phyloP scores from a whole-genome alignment of 768 basidiomycete genomes.

The Rhodotorula graminis region DNA sequence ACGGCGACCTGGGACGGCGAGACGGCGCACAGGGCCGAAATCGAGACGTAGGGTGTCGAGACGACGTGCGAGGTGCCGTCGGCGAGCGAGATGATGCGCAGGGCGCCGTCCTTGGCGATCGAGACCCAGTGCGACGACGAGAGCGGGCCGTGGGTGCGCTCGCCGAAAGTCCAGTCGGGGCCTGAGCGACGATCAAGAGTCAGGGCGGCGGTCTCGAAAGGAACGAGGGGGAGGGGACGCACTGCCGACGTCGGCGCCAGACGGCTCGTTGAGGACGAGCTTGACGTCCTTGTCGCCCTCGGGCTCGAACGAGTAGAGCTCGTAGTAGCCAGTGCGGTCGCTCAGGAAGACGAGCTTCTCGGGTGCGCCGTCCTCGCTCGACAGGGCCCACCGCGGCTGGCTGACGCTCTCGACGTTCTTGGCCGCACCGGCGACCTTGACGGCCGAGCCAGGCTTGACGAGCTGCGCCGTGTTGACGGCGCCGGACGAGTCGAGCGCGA shows the following conservation, averaged over 20 bases:
- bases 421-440: conserved; percentile 55
- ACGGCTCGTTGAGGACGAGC: conserved; percentile 5
- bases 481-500: conserved; percentile 5
- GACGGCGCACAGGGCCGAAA: conserved; percentile 16
- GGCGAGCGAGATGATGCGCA: conserved; percentile 22
- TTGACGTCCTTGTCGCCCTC: background rate
- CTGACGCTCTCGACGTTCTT: conserved; percentile 54
- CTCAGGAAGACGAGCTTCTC: conserved; percentile 58
- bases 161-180: conserved; percentile 33
- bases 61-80: conserved; percentile 1
- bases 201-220: background rate
- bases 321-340: conserved; percentile 63
- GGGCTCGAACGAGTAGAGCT: conserved; percentile 58
- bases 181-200: background rate
- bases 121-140: conserved; percentile 20
- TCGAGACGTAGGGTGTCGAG: conserved; percentile 18
- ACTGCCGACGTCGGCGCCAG: conserved; percentile 20
- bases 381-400: conserved; percentile 58
- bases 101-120: background rate
- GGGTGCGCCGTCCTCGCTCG: conserved; percentile 45
- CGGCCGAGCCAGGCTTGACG: conserved; percentile 46
- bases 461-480: background rate
- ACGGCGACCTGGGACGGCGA: conserved; percentile 8
- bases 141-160: conserved; percentile 20
- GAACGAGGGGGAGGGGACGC: background rate